These are phyloP conservation scores for Exserohilum turcica DNA, from an alignment of 2,329 filamentous ascomycete species.

Conservation along the genomic window DNA sequence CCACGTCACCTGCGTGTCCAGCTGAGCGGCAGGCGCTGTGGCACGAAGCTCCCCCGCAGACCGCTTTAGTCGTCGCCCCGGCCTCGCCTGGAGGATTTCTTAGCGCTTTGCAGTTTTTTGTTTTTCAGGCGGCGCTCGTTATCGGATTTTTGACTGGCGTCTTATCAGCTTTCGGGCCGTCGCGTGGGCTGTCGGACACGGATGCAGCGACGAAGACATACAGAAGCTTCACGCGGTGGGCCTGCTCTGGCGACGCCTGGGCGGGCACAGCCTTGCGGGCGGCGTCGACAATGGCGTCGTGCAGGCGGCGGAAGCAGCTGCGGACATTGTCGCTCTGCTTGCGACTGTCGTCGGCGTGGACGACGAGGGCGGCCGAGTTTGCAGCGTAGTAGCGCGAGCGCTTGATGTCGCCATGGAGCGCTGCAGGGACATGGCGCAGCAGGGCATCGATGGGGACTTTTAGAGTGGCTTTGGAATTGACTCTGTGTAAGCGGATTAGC, in stretches of 20 bases:
- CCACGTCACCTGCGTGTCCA: conserved; percentile 26
- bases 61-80: conserved; percentile 39
- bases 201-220: conserved; percentile 58
- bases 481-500: conserved; percentile 59
- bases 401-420: conserved; percentile 59
- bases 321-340: conserved; percentile 66
- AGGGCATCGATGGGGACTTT: conserved; percentile 60
- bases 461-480: conserved; percentile 70
- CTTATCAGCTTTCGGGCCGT: conserved; percentile 29
- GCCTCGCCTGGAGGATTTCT: conserved; percentile 62
- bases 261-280: conserved; percentile 60
- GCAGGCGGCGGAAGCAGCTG: conserved; percentile 63
- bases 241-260: conserved; percentile 64
- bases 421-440: conserved; percentile 58
- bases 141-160: conserved; percentile 58
- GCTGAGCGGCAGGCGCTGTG: conserved; percentile 10
- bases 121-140: conserved; percentile 62
- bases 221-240: conserved; percentile 60
- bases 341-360: conserved; percentile 67
- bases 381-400: conserved; percentile 61
- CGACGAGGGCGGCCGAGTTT: conserved; percentile 60
- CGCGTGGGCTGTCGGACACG: conserved; percentile 18
- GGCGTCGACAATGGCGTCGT: conserved; percentile 58
- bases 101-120: conserved; percentile 66
- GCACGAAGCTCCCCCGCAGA: conserved; percentile 17